Evolutionary conservation across 2,329 filamentous ascomycete genomes (phyloP).

Genomic region (Pseudocercospora fuligena): DNA sequence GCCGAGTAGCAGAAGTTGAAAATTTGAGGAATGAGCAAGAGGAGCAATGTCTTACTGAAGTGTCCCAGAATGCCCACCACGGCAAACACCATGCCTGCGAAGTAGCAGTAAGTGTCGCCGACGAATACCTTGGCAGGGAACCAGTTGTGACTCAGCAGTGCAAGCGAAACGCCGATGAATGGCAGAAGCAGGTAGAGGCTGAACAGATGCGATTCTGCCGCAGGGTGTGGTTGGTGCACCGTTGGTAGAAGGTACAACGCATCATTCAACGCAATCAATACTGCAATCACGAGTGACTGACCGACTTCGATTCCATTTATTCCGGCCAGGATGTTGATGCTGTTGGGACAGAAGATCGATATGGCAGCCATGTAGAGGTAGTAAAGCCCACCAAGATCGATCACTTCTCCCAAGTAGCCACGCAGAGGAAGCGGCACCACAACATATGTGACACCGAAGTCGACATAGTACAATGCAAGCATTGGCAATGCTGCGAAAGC

Average conservation of each 20-base stretch:
- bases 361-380: slow-evolving; percentile 97
- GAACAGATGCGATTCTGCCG: slow-evolving; percentile 94
- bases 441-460: slow-evolving; percentile 95
- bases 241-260: slow-evolving; percentile 74
- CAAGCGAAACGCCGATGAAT: slow-evolving; percentile 89
- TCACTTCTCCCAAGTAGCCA: slow-evolving; percentile 79
- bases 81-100: slow-evolving; percentile 98
- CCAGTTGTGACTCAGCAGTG: slow-evolving; percentile 90
- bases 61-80: slow-evolving; percentile 96
- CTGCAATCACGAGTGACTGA: slow-evolving; percentile 88
- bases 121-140: slow-evolving; percentile 95
- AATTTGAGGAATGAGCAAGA: slow-evolving; percentile 90
- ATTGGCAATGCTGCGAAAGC: slow-evolving; percentile 91
- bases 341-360: slow-evolving; percentile 97
- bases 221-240: slow-evolving; percentile 80
- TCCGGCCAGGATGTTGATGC: slow-evolving; percentile 99
- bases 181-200: slow-evolving; percentile 93
- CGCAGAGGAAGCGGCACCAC: slow-evolving; percentile 87
- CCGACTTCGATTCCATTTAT: slow-evolving; percentile 97
- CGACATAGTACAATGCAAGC: slow-evolving; percentile 96
- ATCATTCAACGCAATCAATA: slow-evolving; percentile 85
- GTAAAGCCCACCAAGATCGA: slow-evolving; percentile 78
- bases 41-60: slow-evolving; percentile 93
- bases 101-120: slow-evolving; percentile 99
- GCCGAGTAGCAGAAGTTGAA: slow-evolving; percentile 96